Percentiles rank a stretch among this genome's conserved stretches.
Conservation (phyloP, 768 basidiomycete species). For the Lactifluus echinatus region DNA sequence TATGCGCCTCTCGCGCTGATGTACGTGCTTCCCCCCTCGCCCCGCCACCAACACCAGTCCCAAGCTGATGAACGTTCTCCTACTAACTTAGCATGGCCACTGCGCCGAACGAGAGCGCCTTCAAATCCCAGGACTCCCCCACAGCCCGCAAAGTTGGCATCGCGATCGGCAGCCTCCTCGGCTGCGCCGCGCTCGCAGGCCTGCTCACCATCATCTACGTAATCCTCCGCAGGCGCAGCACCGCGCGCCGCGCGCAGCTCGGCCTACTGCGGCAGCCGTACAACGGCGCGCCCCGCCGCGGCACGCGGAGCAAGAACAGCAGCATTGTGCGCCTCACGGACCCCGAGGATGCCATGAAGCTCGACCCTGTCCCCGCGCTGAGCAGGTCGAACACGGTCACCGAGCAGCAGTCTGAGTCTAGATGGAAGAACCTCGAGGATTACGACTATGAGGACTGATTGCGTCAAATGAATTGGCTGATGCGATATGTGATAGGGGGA, state of each 20-base stretch:
- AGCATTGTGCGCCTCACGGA: not conserved
- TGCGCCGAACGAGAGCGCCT: not conserved
- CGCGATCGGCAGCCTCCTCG: not conserved
- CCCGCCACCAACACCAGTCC: not conserved
- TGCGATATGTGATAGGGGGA: too few relatives aligned
- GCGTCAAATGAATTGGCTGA: too few relatives aligned
- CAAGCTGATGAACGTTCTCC: not conserved
- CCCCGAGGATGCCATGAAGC: not conserved
- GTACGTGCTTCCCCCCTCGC: not conserved
- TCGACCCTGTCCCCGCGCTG: not conserved
- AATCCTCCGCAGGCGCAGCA: not conserved
- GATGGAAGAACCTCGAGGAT: conserved; percentile 11
- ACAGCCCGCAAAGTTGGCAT: conserved; percentile 1
- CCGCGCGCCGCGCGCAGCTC: not conserved
- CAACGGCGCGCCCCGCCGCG: not conserved
- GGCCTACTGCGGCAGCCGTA: too few relatives aligned
- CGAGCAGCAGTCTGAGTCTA: not conserved
- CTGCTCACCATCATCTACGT: not conserved
- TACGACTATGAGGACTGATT: not conserved
- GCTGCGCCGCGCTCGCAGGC: not conserved
- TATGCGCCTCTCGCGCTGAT: conserved; percentile 7
- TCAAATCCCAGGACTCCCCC: not conserved
- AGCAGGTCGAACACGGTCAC: not conserved
- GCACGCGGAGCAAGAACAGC: not conserved
- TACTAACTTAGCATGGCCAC: not conserved